Conservation (phyloP, 2,329 filamentous ascomycete genomes). For the Aspergillus ochraceus region DNA sequence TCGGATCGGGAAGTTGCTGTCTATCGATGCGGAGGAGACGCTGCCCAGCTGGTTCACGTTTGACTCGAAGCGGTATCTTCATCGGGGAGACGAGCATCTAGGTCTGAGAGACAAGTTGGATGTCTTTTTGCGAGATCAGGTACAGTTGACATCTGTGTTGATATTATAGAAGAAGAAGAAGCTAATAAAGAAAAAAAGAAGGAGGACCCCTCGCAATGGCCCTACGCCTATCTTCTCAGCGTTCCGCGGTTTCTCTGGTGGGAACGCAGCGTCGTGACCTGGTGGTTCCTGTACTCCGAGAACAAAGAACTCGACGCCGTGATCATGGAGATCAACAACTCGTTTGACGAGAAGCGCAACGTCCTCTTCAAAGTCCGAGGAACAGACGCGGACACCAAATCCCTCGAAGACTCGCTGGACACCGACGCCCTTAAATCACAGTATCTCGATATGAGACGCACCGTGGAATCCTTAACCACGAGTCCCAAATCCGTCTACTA, state of each 20-base stretch:
- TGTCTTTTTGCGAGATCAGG: not conserved
- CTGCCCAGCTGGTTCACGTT: not conserved
- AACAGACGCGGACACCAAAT: not conserved
- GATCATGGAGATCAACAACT: constrained; percentile 17
- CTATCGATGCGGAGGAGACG: not conserved
- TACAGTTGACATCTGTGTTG: not conserved
- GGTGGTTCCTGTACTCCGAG: constrained; percentile 17
- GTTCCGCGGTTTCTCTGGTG: constrained; percentile 13
- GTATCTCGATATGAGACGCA: not conserved
- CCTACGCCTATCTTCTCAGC: constrained; percentile 13
- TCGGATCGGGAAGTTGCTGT: constrained; percentile 6
- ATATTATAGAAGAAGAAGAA: too few species aligned
- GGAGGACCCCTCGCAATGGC: constrained; percentile 13
- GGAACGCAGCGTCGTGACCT: constrained; percentile 12
- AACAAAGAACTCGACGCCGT: constrained; percentile 13
- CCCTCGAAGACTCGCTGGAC: not conserved
- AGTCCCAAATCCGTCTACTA: not conserved
- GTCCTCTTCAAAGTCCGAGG: constrained; percentile 1
- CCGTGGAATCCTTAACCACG: not conserved
- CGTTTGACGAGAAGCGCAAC: constrained; percentile 8
- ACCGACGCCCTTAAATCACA: not conserved
- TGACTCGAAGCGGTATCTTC: not conserved
- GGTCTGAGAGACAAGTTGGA: not conserved
- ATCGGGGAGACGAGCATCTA: not conserved
- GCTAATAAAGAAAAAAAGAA: not conserved